Evolutionary conservation across 345 rosid genomes (phyloP).

Genomic region (Eutrema heterophyllum): DNA sequence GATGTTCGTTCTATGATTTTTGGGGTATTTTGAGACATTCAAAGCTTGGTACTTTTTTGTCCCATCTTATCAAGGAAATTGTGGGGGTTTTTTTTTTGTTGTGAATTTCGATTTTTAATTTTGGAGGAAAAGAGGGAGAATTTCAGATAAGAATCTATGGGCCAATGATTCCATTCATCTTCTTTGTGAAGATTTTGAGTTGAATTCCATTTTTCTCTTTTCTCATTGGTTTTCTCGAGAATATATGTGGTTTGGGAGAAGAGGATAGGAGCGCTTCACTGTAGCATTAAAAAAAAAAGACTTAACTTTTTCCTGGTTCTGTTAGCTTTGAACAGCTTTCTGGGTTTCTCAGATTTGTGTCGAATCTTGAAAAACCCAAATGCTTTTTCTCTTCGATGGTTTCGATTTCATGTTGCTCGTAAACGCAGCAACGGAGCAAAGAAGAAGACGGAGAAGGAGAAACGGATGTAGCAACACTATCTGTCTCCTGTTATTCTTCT

Average conservation of each 20-base stretch:
- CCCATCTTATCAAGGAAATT: constrained; percentile 2
- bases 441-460: constrained; percentile 36
- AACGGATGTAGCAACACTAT: constrained; percentile 16
- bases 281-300: constrained; percentile 13
- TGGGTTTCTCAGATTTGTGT: constrained; percentile 24
- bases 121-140: constrained; percentile 2
- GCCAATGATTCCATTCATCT: constrained; percentile 41
- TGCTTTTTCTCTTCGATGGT: constrained; percentile 21
- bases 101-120: neutral
- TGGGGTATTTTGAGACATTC: neutral
- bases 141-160: constrained; percentile 34
- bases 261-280: constrained; percentile 26
- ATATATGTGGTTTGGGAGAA: constrained; percentile 22
- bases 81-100: neutral
- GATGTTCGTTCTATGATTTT: constrained; percentile 4
- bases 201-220: constrained; percentile 11
- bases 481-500: constrained; percentile 34
- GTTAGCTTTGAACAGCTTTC: constrained; percentile 28
- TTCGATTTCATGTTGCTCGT: constrained; percentile 18
- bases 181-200: constrained; percentile 47
- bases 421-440: constrained; percentile 42
- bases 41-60: constrained; percentile 16
- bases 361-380: constrained; percentile 6
- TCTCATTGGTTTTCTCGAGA: constrained; percentile 26
- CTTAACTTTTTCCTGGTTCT: neutral